Percentiles rank a stretch among this genome's conserved stretches.
phyloP scores from a whole-genome alignment of 441 rosid genomes.

The Kokia cookei region DNA sequence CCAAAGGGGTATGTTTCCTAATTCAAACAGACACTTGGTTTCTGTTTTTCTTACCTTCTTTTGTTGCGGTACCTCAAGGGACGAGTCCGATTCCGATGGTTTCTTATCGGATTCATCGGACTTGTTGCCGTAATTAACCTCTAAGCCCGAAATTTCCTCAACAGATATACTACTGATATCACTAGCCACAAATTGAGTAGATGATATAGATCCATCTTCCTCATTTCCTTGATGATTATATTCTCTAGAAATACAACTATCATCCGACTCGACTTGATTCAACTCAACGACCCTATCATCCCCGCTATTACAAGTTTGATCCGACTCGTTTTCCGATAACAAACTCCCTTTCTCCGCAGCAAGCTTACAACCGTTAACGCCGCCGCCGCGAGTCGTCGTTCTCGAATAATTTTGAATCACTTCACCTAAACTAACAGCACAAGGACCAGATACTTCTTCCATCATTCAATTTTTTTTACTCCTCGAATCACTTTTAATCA shows the following conservation, averaged over 20 bases:
- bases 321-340: conserved; percentile 9
- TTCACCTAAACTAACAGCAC: conserved; percentile 28
- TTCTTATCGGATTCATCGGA: conserved; percentile 18
- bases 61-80: conserved; percentile 17
- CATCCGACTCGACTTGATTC: conserved; percentile 14
- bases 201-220: conserved; percentile 20
- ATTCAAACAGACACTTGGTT: conserved; percentile 34
- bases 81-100: conserved; percentile 11
- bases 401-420: conserved; percentile 13
- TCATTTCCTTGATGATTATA: conserved; percentile 3
- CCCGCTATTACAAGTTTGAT: background rate
- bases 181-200: conserved; percentile 19
- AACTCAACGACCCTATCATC: background rate
- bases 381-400: conserved; percentile 7
- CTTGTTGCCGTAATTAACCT: conserved; percentile 19
- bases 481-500: background rate
- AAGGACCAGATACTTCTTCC: conserved; percentile 48
- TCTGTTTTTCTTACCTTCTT: conserved; percentile 32
- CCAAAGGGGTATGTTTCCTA: conserved; percentile 46
- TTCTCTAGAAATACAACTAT: conserved; percentile 15
- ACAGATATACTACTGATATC: conserved; percentile 22
- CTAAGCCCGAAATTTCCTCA: conserved; percentile 24
- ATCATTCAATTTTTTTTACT: conserved; percentile 14
- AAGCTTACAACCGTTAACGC: background rate
- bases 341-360: conserved; percentile 2